Conservation (phyloP, 495 filamentous ascomycete genomes). For the Clohesyomyces aquaticus region DNA sequence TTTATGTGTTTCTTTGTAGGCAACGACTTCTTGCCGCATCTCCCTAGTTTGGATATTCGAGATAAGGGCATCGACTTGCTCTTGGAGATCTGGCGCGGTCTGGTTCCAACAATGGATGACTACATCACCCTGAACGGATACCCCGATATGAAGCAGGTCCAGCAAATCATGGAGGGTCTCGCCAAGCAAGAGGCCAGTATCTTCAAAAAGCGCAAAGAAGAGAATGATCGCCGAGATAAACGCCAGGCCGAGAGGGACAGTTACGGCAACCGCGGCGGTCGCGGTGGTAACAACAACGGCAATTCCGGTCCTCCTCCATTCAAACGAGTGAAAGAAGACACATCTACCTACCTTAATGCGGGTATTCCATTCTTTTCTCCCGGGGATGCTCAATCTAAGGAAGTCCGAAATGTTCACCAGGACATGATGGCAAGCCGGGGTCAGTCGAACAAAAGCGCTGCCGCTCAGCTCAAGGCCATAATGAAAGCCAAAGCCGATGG, state of each 20-base stretch:
- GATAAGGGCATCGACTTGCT: conserved; percentile 97
- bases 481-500: conserved; percentile 57
- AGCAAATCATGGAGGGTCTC: conserved; percentile 84
- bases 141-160: conserved; percentile 83
- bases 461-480: conserved; percentile 82
- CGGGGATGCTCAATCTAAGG: conserved; percentile 62
- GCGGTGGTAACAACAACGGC: conserved; percentile 2
- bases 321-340: conserved; percentile 36
- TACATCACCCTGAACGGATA: conserved; percentile 94
- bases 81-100: conserved; percentile 93
- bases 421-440: conserved; percentile 90
- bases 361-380: conserved; percentile 63
- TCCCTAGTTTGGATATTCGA: conserved; percentile 94
- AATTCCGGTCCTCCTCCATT: conserved; percentile 10
- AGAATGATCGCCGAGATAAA: conserved; percentile 78
- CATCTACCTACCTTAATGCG: conserved; percentile 33
- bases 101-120: conserved; percentile 85
- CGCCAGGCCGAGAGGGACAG: conserved; percentile 70
- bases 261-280: conserved; percentile 40
- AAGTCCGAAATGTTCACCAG: conserved; percentile 70
- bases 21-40: conserved; percentile 97
- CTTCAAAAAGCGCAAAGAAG: conserved; percentile 80
- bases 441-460: conserved; percentile 90
- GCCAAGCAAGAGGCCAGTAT: conserved; percentile 96
- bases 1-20: conserved; percentile 99